Evolutionary conservation across 768 basidiomycete genomes (phyloP).

Genomic region (Podaxis sp.): DNA sequence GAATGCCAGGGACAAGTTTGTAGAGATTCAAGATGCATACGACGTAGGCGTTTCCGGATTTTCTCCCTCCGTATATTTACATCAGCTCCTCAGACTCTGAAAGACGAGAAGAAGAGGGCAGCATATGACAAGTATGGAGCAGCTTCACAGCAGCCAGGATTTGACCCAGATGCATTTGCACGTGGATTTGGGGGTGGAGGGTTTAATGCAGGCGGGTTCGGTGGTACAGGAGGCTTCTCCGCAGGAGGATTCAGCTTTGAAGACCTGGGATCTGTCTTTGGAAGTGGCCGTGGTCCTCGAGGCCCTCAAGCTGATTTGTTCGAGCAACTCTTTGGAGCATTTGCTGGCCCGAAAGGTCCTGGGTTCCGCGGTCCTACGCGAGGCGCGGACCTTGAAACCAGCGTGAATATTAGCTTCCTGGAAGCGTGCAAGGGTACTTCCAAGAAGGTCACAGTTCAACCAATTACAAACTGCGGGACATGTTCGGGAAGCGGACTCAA

Average conservation of each 20-base stretch:
- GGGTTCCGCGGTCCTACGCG: constrained; percentile 39
- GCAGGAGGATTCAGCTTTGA: constrained; percentile 75
- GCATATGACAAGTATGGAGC: constrained; percentile 91
- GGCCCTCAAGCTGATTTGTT: constrained; percentile 61
- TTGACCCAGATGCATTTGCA: constrained; percentile 85
- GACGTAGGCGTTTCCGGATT: constrained; percentile 55
- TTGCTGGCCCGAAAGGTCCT: constrained; percentile 48
- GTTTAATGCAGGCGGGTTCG: constrained; percentile 18
- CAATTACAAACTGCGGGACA: constrained; percentile 78
- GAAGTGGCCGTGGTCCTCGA: constrained; percentile 38
- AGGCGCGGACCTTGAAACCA: constrained; percentile 83
- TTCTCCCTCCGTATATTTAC: constrained; percentile 4
- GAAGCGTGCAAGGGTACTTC: constrained; percentile 92
- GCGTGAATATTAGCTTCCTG: constrained; percentile 77
- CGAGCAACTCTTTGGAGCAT: constrained; percentile 79
- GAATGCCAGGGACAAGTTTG: constrained; percentile 85
- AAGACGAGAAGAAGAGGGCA: constrained; percentile 91
- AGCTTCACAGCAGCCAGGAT: constrained; percentile 90
- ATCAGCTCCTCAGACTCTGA: constrained; percentile 61
- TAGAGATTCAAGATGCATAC: constrained; percentile 96
- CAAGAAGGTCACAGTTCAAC: constrained; percentile 72
- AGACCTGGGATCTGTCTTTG: constrained; percentile 64
- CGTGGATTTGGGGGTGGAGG: constrained; percentile 44
- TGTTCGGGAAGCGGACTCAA: constrained; percentile 89
- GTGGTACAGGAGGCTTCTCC: constrained; percentile 24